phyloP scores from a whole-genome alignment of 176 grass and related monocot genomes.

The Aegilops umbellulata region DNA sequence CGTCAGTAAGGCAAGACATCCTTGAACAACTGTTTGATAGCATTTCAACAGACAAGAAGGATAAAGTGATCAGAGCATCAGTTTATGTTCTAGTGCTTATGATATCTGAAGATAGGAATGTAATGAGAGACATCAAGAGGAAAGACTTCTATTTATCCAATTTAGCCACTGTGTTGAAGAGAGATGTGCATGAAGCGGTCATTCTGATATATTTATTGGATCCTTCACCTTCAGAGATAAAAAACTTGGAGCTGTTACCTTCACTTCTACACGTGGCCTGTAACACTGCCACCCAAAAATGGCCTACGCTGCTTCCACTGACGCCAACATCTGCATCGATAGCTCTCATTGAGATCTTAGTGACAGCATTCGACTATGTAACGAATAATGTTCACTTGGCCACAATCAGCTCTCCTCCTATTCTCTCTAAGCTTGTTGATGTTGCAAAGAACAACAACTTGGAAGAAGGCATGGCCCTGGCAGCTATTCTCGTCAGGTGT shows the following conservation, averaged over 20 bases:
- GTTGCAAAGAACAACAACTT: conserved; percentile 83
- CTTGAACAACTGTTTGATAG: conserved; percentile 78
- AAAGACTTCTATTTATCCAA: conserved; percentile 72
- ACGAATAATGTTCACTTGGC: conserved; percentile 94
- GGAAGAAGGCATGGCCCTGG: conserved; percentile 80
- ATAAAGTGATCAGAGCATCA: conserved; percentile 74
- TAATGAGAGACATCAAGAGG: conserved; percentile 90
- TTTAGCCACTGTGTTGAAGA: conserved; percentile 82
- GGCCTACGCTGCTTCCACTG: conserved; percentile 57
- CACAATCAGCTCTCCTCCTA: conserved; percentile 72
- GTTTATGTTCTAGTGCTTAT: conserved; percentile 79
- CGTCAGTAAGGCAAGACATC: conserved; percentile 68
- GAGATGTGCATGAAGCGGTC: conserved; percentile 84
- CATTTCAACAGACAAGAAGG: conserved; percentile 81
- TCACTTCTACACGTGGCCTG: conserved; percentile 82
- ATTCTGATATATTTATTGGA: conserved; percentile 97
- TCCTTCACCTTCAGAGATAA: conserved; percentile 83
- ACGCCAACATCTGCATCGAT: conserved; percentile 92
- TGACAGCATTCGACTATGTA: conserved; percentile 98
- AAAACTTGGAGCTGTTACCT: conserved; percentile 81
- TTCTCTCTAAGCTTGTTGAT: conserved; percentile 80
- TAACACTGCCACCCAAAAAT: conserved; percentile 51
- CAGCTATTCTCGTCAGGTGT: conserved; percentile 93
- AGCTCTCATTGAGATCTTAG: conserved; percentile 93
- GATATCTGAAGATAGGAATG: conserved; percentile 91